These are phyloP conservation scores for Psidium guajava DNA, from an alignment of 345 rosid genomes.

Conservation along the genomic window DNA sequence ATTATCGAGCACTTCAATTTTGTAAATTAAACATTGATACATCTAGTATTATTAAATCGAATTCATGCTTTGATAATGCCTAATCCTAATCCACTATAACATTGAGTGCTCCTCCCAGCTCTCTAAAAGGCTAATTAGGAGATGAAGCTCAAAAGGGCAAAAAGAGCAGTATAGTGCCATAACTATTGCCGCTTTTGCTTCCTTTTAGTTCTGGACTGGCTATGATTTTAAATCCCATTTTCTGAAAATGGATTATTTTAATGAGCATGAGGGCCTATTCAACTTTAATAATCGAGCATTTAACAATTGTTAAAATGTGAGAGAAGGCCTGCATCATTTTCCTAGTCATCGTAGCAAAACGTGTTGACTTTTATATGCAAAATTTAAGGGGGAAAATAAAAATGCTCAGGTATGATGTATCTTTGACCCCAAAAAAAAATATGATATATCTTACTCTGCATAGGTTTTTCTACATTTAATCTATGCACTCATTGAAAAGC, in stretches of 20 bases:
- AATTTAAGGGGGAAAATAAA: too few species aligned
- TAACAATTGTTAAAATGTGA: not conserved
- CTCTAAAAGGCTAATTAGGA: too few species aligned
- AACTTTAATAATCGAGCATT: not conserved
- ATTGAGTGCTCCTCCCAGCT: accelerated
- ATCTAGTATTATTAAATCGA: too few species aligned
- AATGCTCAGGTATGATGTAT: too few species aligned
- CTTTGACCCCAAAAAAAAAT: too few species aligned
- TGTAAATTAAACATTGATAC: too few species aligned
- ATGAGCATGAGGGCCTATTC: not conserved
- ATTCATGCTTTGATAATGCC: too few species aligned
- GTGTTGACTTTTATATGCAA: not conserved
- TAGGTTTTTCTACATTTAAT: not conserved
- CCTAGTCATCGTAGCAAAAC: not conserved
- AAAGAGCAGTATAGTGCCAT: too few species aligned
- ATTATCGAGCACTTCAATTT: too few species aligned
- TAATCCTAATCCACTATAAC: too few species aligned
- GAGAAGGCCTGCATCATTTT: not conserved
- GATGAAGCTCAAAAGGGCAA: too few species aligned
- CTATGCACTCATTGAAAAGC: not conserved
- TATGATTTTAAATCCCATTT: not conserved
- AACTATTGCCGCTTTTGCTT: not conserved
- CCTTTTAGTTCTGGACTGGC: not conserved
- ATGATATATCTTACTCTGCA: not conserved
- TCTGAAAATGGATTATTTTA: not conserved